phyloP scores from a whole-genome alignment of 1,284 basidiomycete species.

The Peniophora sp. region DNA sequence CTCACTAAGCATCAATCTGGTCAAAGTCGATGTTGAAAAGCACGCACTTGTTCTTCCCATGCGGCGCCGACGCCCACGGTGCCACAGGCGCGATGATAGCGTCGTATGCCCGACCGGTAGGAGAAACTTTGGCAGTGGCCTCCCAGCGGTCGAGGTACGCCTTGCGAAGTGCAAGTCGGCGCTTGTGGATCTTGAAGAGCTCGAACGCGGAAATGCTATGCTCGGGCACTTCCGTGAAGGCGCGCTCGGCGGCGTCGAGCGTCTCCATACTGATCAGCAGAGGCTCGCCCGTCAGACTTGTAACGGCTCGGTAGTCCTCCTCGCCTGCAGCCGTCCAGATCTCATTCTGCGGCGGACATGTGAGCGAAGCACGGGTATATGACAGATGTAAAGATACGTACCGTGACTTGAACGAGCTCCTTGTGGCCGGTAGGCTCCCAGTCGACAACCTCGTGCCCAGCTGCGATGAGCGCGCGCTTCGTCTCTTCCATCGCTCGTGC shows the following conservation, averaged over 20 bases:
- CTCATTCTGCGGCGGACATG: conserved; percentile 14
- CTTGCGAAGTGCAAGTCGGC: conserved; percentile 27
- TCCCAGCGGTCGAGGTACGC: conserved; percentile 37
- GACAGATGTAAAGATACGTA: conserved; percentile 14
- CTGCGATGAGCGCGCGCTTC: conserved; percentile 35
- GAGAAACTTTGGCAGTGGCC: conserved; percentile 26
- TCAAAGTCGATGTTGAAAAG: background rate
- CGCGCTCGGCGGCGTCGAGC: conserved; percentile 4
- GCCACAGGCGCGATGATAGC: conserved; percentile 31
- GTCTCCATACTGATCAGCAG: conserved; percentile 20
- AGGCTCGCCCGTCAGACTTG: conserved; percentile 19
- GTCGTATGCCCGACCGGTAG: conserved; percentile 37
- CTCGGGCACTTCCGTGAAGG: conserved; percentile 7
- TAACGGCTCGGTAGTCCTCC: conserved; percentile 18
- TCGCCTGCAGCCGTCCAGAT: conserved; percentile 22
- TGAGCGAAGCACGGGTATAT: background rate
- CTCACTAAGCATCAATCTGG: background rate
- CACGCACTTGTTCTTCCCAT: conserved; percentile 26
- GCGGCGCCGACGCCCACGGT: conserved; percentile 27
- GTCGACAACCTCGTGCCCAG: conserved; percentile 48
- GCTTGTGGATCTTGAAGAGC: conserved; percentile 35
- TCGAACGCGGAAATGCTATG: conserved; percentile 19
- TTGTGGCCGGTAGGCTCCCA: conserved; percentile 40
- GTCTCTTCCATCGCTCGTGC: conserved; percentile 37
- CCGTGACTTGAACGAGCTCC: conserved; percentile 41